Conservation (phyloP, 2,329 filamentous ascomycete genomes). For the Epichloe glyceriae region DNA sequence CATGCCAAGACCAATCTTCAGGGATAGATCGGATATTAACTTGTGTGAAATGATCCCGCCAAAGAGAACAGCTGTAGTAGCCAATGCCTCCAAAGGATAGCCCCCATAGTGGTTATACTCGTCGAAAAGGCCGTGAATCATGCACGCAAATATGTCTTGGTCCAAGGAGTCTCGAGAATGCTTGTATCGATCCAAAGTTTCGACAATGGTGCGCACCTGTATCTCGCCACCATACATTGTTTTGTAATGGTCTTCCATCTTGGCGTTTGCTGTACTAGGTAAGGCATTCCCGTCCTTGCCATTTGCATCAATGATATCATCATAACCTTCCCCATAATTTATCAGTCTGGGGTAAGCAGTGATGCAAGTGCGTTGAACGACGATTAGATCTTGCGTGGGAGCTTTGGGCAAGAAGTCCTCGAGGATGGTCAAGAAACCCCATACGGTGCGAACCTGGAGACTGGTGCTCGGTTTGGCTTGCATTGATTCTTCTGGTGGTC, state of each 20-base stretch:
- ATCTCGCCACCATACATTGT: slow-evolving; percentile 93
- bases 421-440: slow-evolving; percentile 65
- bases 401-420: slow-evolving; percentile 53
- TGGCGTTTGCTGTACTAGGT: slow-evolving; percentile 63
- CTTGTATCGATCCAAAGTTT: slow-evolving; percentile 76
- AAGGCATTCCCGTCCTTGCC: slow-evolving; percentile 71
- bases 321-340: slow-evolving; percentile 88
- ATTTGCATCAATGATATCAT: slow-evolving; percentile 82
- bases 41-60: slow-evolving; percentile 93
- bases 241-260: slow-evolving; percentile 97
- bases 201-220: slow-evolving; percentile 74
- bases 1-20: slow-evolving; percentile 93
- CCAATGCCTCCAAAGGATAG: slow-evolving; percentile 90
- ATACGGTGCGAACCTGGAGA: slow-evolving; percentile 74
- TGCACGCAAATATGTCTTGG: slow-evolving; percentile 93
- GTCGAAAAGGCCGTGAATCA: slow-evolving; percentile 96
- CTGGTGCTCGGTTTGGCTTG: slow-evolving; percentile 51
- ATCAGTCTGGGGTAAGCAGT: slow-evolving; percentile 88
- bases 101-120: slow-evolving; percentile 93
- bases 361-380: slow-evolving; percentile 76
- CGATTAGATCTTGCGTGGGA: slow-evolving; percentile 55
- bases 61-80: slow-evolving; percentile 91
- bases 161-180: slow-evolving; percentile 70
- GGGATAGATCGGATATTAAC: slow-evolving; percentile 75
- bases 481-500: slow-evolving; percentile 49